Base-by-base conservation (phyloP, 2,329 filamentous ascomycete genomes). In the Macroventuria anomochaeta region DNA sequence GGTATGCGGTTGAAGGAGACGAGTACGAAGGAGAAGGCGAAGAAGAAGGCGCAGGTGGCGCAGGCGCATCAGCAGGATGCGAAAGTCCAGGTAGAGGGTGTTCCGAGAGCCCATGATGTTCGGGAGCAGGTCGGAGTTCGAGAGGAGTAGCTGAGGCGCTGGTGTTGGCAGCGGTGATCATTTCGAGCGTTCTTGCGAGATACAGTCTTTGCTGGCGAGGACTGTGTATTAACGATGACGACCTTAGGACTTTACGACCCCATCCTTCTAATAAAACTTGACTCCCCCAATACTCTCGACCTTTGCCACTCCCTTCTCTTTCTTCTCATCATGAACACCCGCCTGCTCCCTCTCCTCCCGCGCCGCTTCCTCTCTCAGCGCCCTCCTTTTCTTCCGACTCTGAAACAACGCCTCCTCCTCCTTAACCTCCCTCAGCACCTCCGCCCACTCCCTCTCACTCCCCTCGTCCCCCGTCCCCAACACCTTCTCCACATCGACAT, bases 371-470 rank as follows among this genome's bases (percentile, higher is more conserved):
- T 63, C 36, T 47, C 61, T 65, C 51, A 60, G 15, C 11, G 66
- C 67, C 51, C 55, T 71, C 47, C 68, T 66, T 46, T 53, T 59
- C 60, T 72, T 72, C 43, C 78, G 80, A 13, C 77, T 68, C 58
- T 78, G 79, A 56, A 80, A 85, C 8, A 79, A 66, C 8, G 77
- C 72, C 26, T 88, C 84, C 63, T 89, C 86, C 41, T 81, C 80
- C 70, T 89, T 86, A 51, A 91, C 84, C 46, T 88, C 85, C 63
- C 80, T 81, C 61, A 91, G 58, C 13, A 89, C 87, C 72, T 96
- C 87, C 75, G 93, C 89, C 96, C 95, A 99, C 66, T 92, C 90
- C 58, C 82, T 79, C 76, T 99, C 95, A 70, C 85, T 85, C 61
- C 83, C 82, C 36, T 83, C 77, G 67, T 95, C 85, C 0, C 91